phyloP scores from a whole-genome alignment of 163 green algal genomes.

The Volvox carteri region DNA sequence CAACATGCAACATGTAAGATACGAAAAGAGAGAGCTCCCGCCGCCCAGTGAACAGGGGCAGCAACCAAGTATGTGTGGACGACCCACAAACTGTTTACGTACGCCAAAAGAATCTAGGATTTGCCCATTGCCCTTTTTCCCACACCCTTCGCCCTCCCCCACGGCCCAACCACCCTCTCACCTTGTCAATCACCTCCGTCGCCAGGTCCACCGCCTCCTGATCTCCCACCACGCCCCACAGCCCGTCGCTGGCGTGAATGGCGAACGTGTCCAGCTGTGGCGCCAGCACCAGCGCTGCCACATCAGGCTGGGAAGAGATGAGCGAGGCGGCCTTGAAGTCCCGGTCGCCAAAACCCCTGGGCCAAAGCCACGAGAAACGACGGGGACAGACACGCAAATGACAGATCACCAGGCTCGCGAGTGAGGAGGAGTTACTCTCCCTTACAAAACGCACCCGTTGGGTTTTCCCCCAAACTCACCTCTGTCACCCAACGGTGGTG shows the following conservation, averaged over 20 bases:
- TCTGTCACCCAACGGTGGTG: neutral
- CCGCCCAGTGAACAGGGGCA: neutral
- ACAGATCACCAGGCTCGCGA: too few species aligned
- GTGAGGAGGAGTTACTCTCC: too few species aligned
- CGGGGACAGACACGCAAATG: neutral
- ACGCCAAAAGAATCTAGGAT: too few species aligned
- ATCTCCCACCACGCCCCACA: slow-evolving; percentile 89
- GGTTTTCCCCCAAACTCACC: too few species aligned
- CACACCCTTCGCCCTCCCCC: neutral
- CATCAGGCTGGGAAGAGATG: slow-evolving; percentile 54
- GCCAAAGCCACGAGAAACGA: neutral
- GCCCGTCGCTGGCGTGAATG: slow-evolving; percentile 88
- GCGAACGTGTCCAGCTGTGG: slow-evolving; percentile 82
- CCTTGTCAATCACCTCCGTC: slow-evolving; percentile 26
- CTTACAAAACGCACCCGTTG: too few species aligned
- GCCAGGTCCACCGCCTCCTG: slow-evolving; percentile 69
- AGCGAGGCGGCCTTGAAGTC: slow-evolving; percentile 62
- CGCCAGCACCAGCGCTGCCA: slow-evolving; percentile 51
- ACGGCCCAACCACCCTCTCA: neutral
- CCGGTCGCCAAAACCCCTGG: slow-evolving; percentile 58
- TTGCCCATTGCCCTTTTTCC: neutral
- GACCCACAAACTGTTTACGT: too few species aligned
- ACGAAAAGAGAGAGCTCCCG: neutral
- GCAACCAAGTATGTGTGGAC: too few species aligned
- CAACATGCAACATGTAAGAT: neutral